Evolutionary conservation across 257 asterid genomes (phyloP).

Genomic region (Osmanthus fragrans): DNA sequence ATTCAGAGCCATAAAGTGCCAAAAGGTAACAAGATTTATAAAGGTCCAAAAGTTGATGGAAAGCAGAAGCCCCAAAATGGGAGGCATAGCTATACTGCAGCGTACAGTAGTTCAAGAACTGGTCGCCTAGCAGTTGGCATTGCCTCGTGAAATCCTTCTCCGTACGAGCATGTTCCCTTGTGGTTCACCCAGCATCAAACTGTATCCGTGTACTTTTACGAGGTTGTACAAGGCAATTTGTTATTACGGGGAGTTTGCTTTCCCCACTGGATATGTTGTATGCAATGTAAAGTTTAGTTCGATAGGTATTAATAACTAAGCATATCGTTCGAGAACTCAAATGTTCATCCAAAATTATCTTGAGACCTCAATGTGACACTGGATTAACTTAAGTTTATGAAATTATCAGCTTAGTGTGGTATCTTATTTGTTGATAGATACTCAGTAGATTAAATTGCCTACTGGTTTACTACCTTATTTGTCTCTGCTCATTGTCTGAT

Average conservation of each 20-base stretch:
- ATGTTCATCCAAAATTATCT: not conserved
- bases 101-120: conserved; percentile 33
- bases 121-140: conserved; percentile 37
- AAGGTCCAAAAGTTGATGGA: conserved; percentile 28
- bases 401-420: not conserved
- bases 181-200: not conserved
- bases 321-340: not conserved
- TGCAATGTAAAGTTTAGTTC: conserved; percentile 25
- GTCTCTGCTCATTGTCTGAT: not conserved
- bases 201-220: not conserved
- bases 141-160: conserved; percentile 24
- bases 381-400: not conserved
- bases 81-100: conserved; percentile 17
- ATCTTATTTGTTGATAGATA: not conserved
- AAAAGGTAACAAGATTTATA: conserved; percentile 21
- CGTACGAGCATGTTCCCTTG: not conserved
- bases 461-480: not conserved
- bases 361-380: not conserved
- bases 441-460: not conserved
- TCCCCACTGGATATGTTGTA: not conserved
- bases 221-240: not conserved
- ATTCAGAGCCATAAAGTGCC: conserved; percentile 27
- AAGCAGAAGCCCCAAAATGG: conserved; percentile 30
- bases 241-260: not conserved
- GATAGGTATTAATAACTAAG: not conserved